Evolutionary conservation across 257 asterid genomes (phyloP), one percentile per base, ranked within the genome.

Genomic region (Solanum sparsipilum): DNA sequence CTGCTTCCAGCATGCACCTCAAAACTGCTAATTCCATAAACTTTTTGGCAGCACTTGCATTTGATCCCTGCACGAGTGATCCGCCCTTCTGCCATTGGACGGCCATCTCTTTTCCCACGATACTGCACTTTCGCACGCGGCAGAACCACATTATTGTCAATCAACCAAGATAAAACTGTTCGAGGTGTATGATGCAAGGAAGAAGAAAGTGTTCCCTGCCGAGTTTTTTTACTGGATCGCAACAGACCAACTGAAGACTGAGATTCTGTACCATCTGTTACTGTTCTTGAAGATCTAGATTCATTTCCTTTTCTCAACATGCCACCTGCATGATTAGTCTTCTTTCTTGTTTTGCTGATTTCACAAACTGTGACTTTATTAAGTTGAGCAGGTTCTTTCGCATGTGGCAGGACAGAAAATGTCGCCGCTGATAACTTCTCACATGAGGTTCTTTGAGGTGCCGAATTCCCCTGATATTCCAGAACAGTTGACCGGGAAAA

Each of bases 1-100:
- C 46, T 90, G 88, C 94, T 89, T 68, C 96, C 94, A 84, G 95
- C 95, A 91, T 95, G 98, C 70, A 58, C 88, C 88, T 92, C 96
- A 86, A 95, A 95, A 11, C 76, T 91, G 84, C 91, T 89, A 82
- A 95, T 91, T 44, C 92, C 73, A 86, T 91, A 93, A 65, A 87
- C 89, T 65, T 31, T 86, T 71, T 91, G 93, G 71, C 98, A 95
- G 88, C 98, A 95, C 86, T 86, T 84, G 84, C 98, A 95, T 90
- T 90, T 94, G 88, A 95, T 94, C 86, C 98, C 98, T 34, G 93
- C 94, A 58, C 94, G 95, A 52, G 92, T 91, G 89, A 94, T 90
- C 88, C 90, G 88, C 13, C 98, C 98, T 89, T 93, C 98, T 39
- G 86, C 89, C 89, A 84, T 87, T 41, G 88, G 88, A 56, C 13